Evolutionary conservation across 208 protist species (phyloP).

Genomic region (Balamuthia mandrillaris): DNA sequence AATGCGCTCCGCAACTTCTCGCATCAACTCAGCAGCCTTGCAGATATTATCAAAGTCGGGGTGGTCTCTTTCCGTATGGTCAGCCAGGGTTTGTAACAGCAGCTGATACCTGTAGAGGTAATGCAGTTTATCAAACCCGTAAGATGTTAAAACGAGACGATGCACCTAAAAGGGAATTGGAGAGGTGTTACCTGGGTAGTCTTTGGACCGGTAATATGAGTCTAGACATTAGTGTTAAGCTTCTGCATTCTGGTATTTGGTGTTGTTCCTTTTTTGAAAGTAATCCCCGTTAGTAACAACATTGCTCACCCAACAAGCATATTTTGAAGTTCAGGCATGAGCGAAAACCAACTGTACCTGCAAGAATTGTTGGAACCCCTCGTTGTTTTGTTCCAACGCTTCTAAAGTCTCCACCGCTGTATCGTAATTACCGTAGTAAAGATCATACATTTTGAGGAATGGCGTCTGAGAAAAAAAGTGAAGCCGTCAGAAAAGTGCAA

Average conservation of each 20-base stretch:
- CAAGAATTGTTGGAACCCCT: neutral
- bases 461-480: neutral
- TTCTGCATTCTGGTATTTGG: neutral
- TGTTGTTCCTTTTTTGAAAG: neutral
- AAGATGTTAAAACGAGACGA: too few relatives aligned
- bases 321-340: neutral
- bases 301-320: too few relatives aligned
- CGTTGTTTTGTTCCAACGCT: neutral
- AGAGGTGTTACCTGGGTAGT: neutral
- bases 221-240: neutral
- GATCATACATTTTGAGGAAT: neutral
- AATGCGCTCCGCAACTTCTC: neutral
- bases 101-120: too few relatives aligned
- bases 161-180: too few relatives aligned
- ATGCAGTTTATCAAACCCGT: neutral
- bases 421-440: constrained; percentile 23
- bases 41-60: neutral
- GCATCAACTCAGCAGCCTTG: neutral
- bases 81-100: too few relatives aligned
- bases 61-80: too few relatives aligned
- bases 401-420: neutral
- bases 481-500: neutral
- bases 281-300: too few relatives aligned
- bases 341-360: too few relatives aligned
- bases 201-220: constrained; percentile 7